Evolutionary conservation across 208 protist genomes (phyloP).

Genomic region (Porcisia hertigi): DNA sequence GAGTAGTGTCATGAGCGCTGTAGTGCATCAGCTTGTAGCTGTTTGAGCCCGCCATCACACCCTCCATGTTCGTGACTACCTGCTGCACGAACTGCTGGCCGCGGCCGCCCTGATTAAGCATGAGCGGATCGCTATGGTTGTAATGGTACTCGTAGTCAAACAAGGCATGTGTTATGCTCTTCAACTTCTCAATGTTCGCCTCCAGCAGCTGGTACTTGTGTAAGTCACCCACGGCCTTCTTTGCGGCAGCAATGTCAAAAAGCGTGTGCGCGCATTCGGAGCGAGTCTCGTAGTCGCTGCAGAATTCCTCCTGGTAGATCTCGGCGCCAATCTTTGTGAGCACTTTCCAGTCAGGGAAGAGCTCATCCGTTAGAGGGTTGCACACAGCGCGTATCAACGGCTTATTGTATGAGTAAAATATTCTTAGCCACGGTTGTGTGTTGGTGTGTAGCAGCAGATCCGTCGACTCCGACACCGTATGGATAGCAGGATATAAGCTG

Average conservation of each 20-base stretch:
- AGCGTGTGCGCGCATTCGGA: slow-evolving; percentile 44
- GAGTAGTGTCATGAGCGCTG: slow-evolving; percentile 57
- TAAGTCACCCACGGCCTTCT: slow-evolving; percentile 30
- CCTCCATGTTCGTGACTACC: slow-evolving; percentile 46
- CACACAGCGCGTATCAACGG: slow-evolving; percentile 28
- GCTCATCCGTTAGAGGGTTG: slow-evolving; percentile 41
- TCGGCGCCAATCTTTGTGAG: slow-evolving; percentile 46
- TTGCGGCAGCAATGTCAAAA: slow-evolving; percentile 57
- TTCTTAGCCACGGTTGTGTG: slow-evolving; percentile 27
- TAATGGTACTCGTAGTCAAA: slow-evolving; percentile 43
- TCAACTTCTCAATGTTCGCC: slow-evolving; percentile 39
- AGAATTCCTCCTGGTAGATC: slow-evolving; percentile 49
- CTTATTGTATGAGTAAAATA: slow-evolving; percentile 31
- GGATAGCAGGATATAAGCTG: slow-evolving; percentile 51
- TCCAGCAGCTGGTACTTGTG: slow-evolving; percentile 28
- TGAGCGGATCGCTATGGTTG: slow-evolving; percentile 37
- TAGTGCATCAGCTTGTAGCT: slow-evolving; percentile 65
- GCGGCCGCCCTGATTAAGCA: slow-evolving; percentile 43
- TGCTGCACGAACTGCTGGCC: slow-evolving; percentile 48
- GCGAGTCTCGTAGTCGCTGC: slow-evolving; percentile 40
- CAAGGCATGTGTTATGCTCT: slow-evolving; percentile 27
- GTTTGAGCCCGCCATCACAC: slow-evolving; percentile 27
- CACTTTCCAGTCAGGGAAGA: slow-evolving; percentile 34
- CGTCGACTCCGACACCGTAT: slow-evolving; percentile 35
- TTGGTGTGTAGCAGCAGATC: slow-evolving; percentile 44